Percentiles rank a stretch among this genome's conserved stretches.
Evolutionary conservation across 352 stramenopile genomes (phyloP).

Genomic region (Aphanomyces astaci): DNA sequence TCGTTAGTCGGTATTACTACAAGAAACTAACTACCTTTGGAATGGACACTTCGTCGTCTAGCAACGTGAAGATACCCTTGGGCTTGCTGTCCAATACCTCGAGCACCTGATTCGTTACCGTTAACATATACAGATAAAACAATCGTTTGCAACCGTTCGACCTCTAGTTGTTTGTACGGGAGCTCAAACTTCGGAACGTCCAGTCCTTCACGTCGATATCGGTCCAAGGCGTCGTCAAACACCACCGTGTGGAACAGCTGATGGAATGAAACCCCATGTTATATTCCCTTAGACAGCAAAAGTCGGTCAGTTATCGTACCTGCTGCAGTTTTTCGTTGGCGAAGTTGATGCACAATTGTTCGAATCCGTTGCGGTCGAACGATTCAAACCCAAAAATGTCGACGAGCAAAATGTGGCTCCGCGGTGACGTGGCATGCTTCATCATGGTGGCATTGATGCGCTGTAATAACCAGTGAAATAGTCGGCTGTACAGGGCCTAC

Average conservation of each 20-base stretch:
- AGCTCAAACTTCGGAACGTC: not conserved
- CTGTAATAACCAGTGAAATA: conserved; percentile 96
- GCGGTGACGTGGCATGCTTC: conserved; percentile 33
- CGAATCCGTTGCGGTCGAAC: conserved; percentile 94
- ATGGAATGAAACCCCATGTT: too few relatives aligned
- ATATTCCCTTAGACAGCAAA: not conserved
- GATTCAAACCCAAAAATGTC: conserved; percentile 99
- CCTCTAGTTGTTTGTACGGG: not conserved
- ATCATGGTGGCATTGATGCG: conserved; percentile 46
- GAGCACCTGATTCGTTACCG: conserved; percentile 7
- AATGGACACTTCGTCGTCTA: conserved; percentile 1
- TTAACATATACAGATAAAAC: not conserved
- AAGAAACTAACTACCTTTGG: conserved; percentile 5
- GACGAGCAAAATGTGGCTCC: conserved; percentile 53
- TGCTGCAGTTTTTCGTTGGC: conserved; percentile 93
- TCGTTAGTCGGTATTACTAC: too few relatives aligned
- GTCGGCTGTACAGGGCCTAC: conserved; percentile 87
- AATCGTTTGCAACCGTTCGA: not conserved
- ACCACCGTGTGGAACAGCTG: conserved; percentile 19
- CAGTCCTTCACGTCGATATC: conserved; percentile 19
- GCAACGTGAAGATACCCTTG: not conserved
- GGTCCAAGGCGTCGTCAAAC: conserved; percentile 15
- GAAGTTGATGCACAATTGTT: conserved; percentile 96
- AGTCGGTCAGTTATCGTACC: not conserved
- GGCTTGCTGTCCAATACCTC: not conserved